Evolutionary conservation across 495 filamentous ascomycete genomes (phyloP).

Genomic region (Talaromyces proteolyticus): DNA sequence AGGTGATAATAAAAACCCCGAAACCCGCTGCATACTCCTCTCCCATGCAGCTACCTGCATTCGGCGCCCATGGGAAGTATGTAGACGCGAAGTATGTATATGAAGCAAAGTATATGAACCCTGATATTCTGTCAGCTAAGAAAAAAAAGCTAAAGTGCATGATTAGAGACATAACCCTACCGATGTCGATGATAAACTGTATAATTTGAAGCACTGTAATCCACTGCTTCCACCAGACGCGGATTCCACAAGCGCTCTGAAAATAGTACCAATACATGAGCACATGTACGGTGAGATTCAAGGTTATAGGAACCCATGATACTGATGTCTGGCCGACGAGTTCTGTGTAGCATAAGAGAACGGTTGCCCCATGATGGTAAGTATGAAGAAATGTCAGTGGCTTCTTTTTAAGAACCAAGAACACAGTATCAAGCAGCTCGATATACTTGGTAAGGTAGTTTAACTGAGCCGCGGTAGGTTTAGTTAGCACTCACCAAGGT

Average conservation of each 20-base stretch:
- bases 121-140: too few species aligned
- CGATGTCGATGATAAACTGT: constrained; percentile 54
- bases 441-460: constrained; percentile 72
- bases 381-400: constrained; percentile 73
- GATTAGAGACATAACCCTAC: constrained; percentile 24
- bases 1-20: constrained; percentile 84
- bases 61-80: constrained; percentile 42
- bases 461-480: too few species aligned
- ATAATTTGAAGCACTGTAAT: constrained; percentile 53
- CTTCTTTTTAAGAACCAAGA: constrained; percentile 71
- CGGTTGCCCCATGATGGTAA: constrained; percentile 70
- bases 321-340: constrained; percentile 62
- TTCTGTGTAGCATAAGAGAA: constrained; percentile 67
- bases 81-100: constrained; percentile 19
- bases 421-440: constrained; percentile 64
- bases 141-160: too few species aligned
- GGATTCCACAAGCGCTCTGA: constrained; percentile 51
- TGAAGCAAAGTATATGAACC: constrained; percentile 94
- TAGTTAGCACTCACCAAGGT: too few species aligned
- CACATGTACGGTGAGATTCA: constrained; percentile 65
- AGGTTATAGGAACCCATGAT: constrained; percentile 62
- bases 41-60: too few species aligned
- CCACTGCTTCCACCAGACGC: constrained; percentile 57
- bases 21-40: constrained; percentile 96
- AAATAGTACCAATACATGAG: constrained; percentile 66